Percentiles rank a stretch among this genome's conserved stretches.
phyloP scores from a whole-genome alignment of 164 flowering plant species.

The Amborella trichopoda region DNA sequence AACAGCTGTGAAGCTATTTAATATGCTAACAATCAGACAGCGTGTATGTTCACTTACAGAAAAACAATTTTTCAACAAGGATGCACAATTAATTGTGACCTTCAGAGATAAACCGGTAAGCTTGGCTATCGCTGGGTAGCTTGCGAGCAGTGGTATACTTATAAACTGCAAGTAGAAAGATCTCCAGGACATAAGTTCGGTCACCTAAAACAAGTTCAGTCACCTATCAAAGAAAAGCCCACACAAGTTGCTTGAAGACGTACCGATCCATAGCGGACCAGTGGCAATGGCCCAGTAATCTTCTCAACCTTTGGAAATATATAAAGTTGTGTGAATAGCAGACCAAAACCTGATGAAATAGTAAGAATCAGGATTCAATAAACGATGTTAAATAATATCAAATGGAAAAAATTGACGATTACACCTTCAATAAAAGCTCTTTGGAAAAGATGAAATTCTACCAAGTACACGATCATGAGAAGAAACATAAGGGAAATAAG shows the following conservation, averaged over 20 bases:
- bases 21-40: not conserved
- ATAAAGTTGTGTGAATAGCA: no score
- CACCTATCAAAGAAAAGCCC: not conserved
- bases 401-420: no score
- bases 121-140: conserved; percentile 50
- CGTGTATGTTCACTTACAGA: conserved; percentile 30
- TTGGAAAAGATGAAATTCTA: no score
- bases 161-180: conserved; percentile 21
- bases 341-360: no score
- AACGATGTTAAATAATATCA: no score
- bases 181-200: not conserved
- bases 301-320: conserved; percentile 38
- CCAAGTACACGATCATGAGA: no score
- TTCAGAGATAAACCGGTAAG: conserved; percentile 38
- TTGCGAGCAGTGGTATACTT: conserved; percentile 37
- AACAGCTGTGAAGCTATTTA: no score
- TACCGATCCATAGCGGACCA: conserved; percentile 50
- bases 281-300: conserved; percentile 28
- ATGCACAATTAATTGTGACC: conserved; percentile 36
- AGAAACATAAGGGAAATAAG: no score
- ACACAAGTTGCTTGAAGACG: conserved; percentile 1
- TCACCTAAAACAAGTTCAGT: not conserved
- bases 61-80: conserved; percentile 45
- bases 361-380: no score
- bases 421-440: no score